phyloP scores from a whole-genome alignment of 257 asterid species.

The Dorcoceras hygrometricum region DNA sequence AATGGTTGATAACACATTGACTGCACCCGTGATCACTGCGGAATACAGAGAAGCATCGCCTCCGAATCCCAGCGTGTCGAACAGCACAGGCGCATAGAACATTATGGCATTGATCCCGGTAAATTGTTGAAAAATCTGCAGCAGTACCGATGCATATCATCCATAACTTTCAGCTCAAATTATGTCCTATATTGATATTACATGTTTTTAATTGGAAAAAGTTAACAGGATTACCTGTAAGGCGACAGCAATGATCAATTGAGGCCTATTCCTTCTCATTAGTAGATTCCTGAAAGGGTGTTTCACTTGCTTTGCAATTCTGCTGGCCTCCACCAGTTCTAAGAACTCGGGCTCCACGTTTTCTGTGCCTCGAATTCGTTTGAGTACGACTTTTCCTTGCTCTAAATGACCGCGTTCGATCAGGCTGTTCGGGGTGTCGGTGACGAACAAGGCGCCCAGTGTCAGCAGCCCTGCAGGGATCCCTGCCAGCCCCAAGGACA shows the following conservation, averaged over 20 bases:
- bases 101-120: constrained; percentile 91
- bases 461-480: constrained; percentile 75
- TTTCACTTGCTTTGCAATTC: constrained; percentile 69
- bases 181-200: too few relatives aligned
- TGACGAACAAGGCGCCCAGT: constrained; percentile 62
- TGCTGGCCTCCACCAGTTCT: constrained; percentile 83
- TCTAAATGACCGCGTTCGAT: constrained; percentile 77
- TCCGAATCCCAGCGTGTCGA: constrained; percentile 74
- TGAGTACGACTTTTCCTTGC: constrained; percentile 66
- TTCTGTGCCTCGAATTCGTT: constrained; percentile 68
- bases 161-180: too few relatives aligned
- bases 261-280: constrained; percentile 75
- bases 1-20: constrained; percentile 70
- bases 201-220: too few relatives aligned
- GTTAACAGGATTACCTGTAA: constrained; percentile 46
- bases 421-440: constrained; percentile 85
- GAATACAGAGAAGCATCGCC: constrained; percentile 69
- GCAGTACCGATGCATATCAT: too few relatives aligned
- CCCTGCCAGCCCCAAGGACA: constrained; percentile 84
- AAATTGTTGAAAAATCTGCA: constrained; percentile 79
- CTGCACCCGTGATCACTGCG: constrained; percentile 80
- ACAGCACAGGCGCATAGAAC: constrained; percentile 88
- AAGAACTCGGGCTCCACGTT: constrained; percentile 74
- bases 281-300: constrained; percentile 87
- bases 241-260: constrained; percentile 59